These are phyloP conservation scores for Tolypocladium ophioglossoides DNA, from an alignment of 2,329 filamentous ascomycete species.

Conservation along the genomic window DNA sequence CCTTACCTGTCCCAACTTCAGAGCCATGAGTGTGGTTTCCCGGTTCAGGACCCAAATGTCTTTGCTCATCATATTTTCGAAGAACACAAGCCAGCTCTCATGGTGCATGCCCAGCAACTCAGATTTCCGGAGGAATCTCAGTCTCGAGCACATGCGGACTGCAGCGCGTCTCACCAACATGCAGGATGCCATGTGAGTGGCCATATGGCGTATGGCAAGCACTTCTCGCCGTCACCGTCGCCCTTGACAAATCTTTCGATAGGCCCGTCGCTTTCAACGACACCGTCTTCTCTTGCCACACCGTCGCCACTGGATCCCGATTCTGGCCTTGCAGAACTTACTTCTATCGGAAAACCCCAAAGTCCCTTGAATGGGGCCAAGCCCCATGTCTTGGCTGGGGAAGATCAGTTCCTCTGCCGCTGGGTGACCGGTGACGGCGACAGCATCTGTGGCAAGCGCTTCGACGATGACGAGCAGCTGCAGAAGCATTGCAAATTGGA, in stretches of 20 bases:
- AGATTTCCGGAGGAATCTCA: slow-evolving; percentile 1
- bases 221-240: slow-evolving; percentile 12
- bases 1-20: slow-evolving; percentile 8
- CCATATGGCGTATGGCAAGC: slow-evolving; percentile 1
- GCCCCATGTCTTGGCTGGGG: slow-evolving; percentile 7
- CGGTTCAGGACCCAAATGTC: slow-evolving; percentile 13
- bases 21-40: slow-evolving; percentile 16
- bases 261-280: slow-evolving; percentile 11
- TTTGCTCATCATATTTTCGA: slow-evolving; percentile 19
- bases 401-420: slow-evolving; percentile 19
- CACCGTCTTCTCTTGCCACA: slow-evolving; percentile 17
- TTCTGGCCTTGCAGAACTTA: neutral
- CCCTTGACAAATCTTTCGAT: slow-evolving; percentile 13
- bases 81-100: slow-evolving; percentile 11
- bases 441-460: slow-evolving; percentile 22
- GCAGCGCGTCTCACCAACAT: neutral
- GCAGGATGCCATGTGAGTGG: slow-evolving; percentile 1
- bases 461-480: slow-evolving; percentile 35
- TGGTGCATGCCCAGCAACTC: slow-evolving; percentile 6
- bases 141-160: neutral
- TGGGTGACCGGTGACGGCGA: slow-evolving; percentile 16
- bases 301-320: slow-evolving; percentile 16
- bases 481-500: slow-evolving; percentile 42
- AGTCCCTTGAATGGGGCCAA: slow-evolving; percentile 2
- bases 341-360: neutral